A percentile compares a stretch with the other conserved stretches of the same genome.
phyloP scores from a whole-genome alignment of 805 yeast species.

The Cyberlindnera americana region DNA sequence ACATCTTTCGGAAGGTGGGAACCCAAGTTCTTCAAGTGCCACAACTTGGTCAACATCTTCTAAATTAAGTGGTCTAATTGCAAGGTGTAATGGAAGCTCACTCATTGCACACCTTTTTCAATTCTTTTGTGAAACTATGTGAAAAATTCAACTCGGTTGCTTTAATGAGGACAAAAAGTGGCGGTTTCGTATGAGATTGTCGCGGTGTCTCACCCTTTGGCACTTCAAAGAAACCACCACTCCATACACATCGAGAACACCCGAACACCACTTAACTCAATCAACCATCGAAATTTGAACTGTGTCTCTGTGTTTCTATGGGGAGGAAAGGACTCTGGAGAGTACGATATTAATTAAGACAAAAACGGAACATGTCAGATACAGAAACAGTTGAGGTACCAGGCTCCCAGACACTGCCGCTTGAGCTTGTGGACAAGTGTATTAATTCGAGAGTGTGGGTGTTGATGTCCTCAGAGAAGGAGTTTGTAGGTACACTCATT shows the following conservation, averaged over 20 bases:
- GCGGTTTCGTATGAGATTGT: background rate
- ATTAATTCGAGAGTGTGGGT: slow-evolving; percentile 80
- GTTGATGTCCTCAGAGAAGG: slow-evolving; percentile 57
- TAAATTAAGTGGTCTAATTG: slow-evolving; percentile 74
- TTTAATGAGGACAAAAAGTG: background rate
- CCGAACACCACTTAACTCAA: slow-evolving; percentile 3
- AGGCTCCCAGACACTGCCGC: slow-evolving; percentile 43
- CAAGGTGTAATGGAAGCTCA: slow-evolving; percentile 54
- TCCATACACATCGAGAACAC: no score
- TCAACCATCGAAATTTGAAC: no score
- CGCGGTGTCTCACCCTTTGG: background rate
- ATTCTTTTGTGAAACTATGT: no score
- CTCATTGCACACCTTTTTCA: slow-evolving; percentile 6
- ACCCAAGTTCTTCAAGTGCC: slow-evolving; percentile 63
- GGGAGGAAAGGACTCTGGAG: background rate
- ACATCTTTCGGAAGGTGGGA: slow-evolving; percentile 68
- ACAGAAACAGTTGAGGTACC: slow-evolving; percentile 6
- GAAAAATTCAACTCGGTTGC: background rate
- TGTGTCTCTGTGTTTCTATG: background rate
- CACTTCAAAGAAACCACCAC: no score
- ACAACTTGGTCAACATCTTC: slow-evolving; percentile 64
- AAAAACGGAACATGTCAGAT: background rate
- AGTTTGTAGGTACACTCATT: slow-evolving; percentile 81
- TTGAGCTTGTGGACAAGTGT: slow-evolving; percentile 84
- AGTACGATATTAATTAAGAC: no score